phyloP scores from a whole-genome alignment of 2,329 filamentous ascomycete genomes.

The Arachnopeziza araneosa region DNA sequence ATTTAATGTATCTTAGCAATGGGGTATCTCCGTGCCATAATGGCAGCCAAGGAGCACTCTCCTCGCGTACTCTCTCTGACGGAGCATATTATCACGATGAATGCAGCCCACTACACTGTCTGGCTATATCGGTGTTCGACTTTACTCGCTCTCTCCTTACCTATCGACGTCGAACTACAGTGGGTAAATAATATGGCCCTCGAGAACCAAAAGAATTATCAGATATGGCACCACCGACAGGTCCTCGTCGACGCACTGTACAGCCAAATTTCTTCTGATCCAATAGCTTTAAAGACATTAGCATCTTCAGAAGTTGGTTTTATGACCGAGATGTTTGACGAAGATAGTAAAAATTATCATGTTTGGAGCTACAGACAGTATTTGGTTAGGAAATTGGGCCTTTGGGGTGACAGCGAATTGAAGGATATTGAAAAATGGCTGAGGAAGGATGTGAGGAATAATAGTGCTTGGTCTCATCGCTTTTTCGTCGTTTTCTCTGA shows the following conservation, averaged over 20 bases:
- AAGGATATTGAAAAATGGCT: slow-evolving; percentile 67
- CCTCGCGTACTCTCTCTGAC: slow-evolving; percentile 75
- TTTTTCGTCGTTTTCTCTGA: slow-evolving; percentile 84
- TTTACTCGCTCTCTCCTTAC: slow-evolving; percentile 52
- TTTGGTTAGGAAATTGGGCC: slow-evolving; percentile 59
- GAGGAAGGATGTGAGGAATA: slow-evolving; percentile 80
- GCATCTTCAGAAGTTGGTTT: slow-evolving; percentile 67
- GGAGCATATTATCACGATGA: slow-evolving; percentile 84
- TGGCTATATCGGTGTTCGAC: slow-evolving; percentile 92
- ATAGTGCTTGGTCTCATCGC: slow-evolving; percentile 95
- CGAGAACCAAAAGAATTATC: slow-evolving; percentile 91
- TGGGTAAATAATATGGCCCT: slow-evolving; percentile 86
- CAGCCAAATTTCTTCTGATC: slow-evolving; percentile 53
- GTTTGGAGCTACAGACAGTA: slow-evolving; percentile 94
- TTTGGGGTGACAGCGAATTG: slow-evolving; percentile 60
- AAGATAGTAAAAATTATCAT: slow-evolving; percentile 96
- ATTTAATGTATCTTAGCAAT: slow-evolving; percentile 51
- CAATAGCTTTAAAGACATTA: slow-evolving; percentile 49
- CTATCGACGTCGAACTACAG: slow-evolving; percentile 52
- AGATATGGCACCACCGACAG: slow-evolving; percentile 83
- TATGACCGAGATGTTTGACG: slow-evolving; percentile 70
- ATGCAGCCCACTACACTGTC: slow-evolving; percentile 96
- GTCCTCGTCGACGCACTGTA: slow-evolving; percentile 56
- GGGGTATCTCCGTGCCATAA: slow-evolving; percentile 87
- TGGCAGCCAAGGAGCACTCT: slow-evolving; percentile 82